Percentiles rank a stretch among this genome's conserved stretches.
phyloP scores from a whole-genome alignment of 345 rosid genomes.

The Streptanthus diversifolius region DNA sequence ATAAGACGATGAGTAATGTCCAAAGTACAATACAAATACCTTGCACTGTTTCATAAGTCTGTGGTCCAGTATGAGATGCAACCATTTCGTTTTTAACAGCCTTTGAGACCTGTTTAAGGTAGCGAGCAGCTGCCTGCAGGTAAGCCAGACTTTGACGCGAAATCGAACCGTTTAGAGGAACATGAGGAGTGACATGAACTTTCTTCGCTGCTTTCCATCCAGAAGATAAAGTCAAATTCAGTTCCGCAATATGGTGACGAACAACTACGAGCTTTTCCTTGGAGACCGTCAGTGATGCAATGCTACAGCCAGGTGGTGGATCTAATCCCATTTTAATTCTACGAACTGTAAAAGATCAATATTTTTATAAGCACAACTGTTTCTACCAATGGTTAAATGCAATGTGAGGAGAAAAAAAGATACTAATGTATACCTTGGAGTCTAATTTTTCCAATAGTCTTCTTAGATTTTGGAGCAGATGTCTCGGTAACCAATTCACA shows the following conservation, averaged over 20 bases:
- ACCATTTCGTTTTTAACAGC: constrained; percentile 69
- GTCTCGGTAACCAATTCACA: constrained; percentile 56
- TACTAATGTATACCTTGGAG: constrained; percentile 60
- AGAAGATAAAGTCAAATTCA: constrained; percentile 52
- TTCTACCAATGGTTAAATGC: constrained; percentile 3
- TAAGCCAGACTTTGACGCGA: constrained; percentile 80
- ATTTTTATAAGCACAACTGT: constrained; percentile 11
- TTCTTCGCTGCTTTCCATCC: constrained; percentile 70
- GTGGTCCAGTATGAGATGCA: constrained; percentile 56
- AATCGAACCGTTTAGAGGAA: constrained; percentile 64
- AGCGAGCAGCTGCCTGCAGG: constrained; percentile 75
- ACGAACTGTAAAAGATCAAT: constrained; percentile 54
- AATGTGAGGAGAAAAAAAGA: not conserved
- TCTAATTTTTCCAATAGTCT: constrained; percentile 73
- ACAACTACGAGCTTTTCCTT: constrained; percentile 53
- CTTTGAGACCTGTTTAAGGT: constrained; percentile 80
- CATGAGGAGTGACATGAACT: constrained; percentile 52
- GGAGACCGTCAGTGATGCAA: constrained; percentile 50
- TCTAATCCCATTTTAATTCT: constrained; percentile 72
- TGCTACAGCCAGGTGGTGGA: constrained; percentile 73
- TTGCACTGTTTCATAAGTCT: constrained; percentile 72
- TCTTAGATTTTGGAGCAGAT: constrained; percentile 67
- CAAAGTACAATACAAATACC: constrained; percentile 42
- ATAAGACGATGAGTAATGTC: constrained; percentile 1
- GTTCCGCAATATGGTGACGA: constrained; percentile 48